A percentile compares a stretch with the other conserved stretches of the same genome.
Evolutionary conservation across 768 basidiomycete genomes (phyloP).

Genomic region (Podaxis sp.): DNA sequence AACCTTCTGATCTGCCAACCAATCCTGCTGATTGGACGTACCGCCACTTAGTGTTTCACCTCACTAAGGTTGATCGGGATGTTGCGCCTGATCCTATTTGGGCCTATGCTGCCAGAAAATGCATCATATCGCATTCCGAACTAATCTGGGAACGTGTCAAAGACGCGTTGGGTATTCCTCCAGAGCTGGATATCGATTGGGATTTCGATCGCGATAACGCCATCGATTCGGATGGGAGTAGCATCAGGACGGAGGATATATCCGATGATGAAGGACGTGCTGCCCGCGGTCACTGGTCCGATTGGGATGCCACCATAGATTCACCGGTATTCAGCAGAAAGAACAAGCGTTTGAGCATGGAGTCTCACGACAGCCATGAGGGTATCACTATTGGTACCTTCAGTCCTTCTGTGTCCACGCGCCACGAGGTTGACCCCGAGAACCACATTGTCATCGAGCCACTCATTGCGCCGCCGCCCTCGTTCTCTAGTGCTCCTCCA

Average conservation of each 20-base stretch:
- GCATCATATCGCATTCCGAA: conserved; percentile 75
- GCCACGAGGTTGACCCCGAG: conserved; percentile 14
- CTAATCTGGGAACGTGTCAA: conserved; percentile 92
- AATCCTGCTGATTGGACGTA: conserved; percentile 76
- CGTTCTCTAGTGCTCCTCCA: conserved; percentile 17
- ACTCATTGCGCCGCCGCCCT: conserved; percentile 39
- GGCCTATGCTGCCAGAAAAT: conserved; percentile 71
- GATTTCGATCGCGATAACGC: conserved; percentile 23
- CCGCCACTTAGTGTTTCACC: conserved; percentile 63
- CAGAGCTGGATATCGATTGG: conserved; percentile 72
- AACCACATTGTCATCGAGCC: conserved; percentile 44
- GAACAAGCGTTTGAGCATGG: conserved; percentile 23
- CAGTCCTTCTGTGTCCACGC: conserved; percentile 21
- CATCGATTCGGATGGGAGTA: conserved; percentile 1
- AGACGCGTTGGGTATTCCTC: conserved; percentile 83
- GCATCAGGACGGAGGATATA: conserved; percentile 37
- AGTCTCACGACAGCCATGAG: conserved; percentile 17
- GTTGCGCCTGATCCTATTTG: conserved; percentile 70
- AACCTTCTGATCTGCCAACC: conserved; percentile 34
- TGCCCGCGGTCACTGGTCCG: conserved; percentile 40
- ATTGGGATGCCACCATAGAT: conserved; percentile 47
- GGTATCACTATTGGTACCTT: conserved; percentile 21
- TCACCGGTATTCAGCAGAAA: conserved; percentile 35
- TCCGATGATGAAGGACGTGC: conserved; percentile 42
- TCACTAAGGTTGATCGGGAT: conserved; percentile 63